Percentiles rank a stretch among this genome's conserved stretches.
Conservation (phyloP, 148 eudicot species). For the Fagopyrum homotropicum region DNA sequence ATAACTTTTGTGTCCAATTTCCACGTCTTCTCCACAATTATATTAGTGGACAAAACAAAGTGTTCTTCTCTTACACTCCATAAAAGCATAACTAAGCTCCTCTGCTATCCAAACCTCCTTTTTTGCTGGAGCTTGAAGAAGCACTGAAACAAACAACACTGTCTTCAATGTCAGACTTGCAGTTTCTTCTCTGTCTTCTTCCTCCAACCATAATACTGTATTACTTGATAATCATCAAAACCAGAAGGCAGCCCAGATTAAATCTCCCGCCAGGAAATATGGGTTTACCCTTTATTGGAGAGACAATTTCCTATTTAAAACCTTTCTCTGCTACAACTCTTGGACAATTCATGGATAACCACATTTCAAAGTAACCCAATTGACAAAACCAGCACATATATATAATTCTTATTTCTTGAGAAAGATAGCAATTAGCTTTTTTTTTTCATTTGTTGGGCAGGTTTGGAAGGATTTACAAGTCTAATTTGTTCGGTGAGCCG, state of each 20-base stretch:
- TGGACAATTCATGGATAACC: constrained; percentile 88
- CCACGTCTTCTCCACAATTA: not conserved
- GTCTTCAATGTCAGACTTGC: constrained; percentile 56
- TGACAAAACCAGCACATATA: not conserved
- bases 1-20: not conserved
- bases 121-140: constrained; percentile 1
- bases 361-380: constrained; percentile 20
- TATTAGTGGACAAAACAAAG: not conserved
- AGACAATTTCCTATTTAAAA: constrained; percentile 74
- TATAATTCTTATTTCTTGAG: not conserved
- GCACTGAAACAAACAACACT: not conserved
- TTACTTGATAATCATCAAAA: constrained; percentile 33
- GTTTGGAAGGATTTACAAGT: constrained; percentile 88
- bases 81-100: not conserved
- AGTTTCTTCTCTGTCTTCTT: constrained; percentile 44
- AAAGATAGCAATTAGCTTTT: no score
- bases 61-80: not conserved
- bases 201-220: constrained; percentile 30
- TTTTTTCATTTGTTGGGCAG: constrained; percentile 25
- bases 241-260: constrained; percentile 27
- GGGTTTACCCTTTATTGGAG: constrained; percentile 94
- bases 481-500: constrained; percentile 90
- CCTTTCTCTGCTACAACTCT: constrained; percentile 79
- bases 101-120: not conserved
- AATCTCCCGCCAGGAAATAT: constrained; percentile 90